Percentiles rank a stretch among this genome's conserved stretches.
Conservation (phyloP, 1,139 yeast genomes). For the Groenewaldozyma auringiensis region DNA sequence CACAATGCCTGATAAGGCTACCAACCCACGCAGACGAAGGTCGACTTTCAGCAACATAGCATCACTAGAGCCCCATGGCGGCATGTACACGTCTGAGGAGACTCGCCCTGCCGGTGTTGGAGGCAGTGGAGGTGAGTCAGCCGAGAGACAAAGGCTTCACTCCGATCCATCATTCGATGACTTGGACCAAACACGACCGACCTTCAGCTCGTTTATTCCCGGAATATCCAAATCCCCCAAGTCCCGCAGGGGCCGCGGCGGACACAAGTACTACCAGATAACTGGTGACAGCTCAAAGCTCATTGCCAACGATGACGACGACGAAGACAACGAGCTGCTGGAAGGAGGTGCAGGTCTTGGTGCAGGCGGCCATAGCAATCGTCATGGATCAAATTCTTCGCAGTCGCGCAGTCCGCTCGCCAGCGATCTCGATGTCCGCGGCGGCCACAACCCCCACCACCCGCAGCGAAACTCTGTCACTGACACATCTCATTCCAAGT, state of each 20-base stretch:
- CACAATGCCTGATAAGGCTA: conserved; percentile 7
- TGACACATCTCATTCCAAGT: too few species aligned
- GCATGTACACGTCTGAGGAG: conserved; percentile 1
- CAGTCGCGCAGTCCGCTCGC: conserved; percentile 7
- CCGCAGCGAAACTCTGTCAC: neutral
- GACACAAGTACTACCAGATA: conserved; percentile 12
- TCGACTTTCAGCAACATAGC: conserved; percentile 20
- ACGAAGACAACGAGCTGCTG: neutral
- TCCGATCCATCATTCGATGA: too few species aligned
- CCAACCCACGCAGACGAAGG: conserved; percentile 15
- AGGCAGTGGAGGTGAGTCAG: too few species aligned
- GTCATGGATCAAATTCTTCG: conserved; percentile 7
- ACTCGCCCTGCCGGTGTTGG: too few species aligned
- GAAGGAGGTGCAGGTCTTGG: conserved; percentile 4
- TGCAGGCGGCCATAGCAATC: conserved; percentile 6
- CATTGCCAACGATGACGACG: conserved; percentile 2
- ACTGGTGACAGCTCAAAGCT: conserved; percentile 6
- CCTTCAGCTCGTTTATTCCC: conserved; percentile 4
- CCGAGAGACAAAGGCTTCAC: too few species aligned
- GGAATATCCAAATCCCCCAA: conserved; percentile 3
- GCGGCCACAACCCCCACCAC: too few species aligned
- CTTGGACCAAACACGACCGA: neutral
- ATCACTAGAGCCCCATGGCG: conserved; percentile 20
- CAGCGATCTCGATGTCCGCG: too few species aligned
- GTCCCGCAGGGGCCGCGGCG: conserved; percentile 1